These are phyloP conservation scores for Trichoderma asperelloides DNA, from an alignment of 495 filamentous ascomycete genomes.

Conservation along the genomic window DNA sequence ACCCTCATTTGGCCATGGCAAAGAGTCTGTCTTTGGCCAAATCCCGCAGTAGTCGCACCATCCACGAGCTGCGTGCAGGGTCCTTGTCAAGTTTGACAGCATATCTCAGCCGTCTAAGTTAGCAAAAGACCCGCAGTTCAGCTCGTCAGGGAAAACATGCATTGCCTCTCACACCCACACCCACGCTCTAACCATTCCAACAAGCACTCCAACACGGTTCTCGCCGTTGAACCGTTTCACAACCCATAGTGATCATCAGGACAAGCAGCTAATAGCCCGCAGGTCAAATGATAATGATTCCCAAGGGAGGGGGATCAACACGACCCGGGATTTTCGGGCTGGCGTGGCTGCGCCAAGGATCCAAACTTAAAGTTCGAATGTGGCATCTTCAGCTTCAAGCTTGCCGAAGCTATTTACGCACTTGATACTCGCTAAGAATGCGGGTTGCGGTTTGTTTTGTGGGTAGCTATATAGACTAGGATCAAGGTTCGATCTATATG, in stretches of 20 bases:
- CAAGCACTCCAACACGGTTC: background rate
- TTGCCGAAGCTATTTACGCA: background rate
- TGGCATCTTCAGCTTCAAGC: background rate
- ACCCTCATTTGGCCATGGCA: background rate
- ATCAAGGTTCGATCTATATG: background rate
- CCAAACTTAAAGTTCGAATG: background rate
- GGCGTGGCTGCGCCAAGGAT: background rate
- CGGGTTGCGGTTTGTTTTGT: background rate
- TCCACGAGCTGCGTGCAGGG: background rate
- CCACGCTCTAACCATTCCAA: background rate
- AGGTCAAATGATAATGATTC: background rate
- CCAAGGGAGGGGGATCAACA: background rate
- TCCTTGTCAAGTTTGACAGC: background rate
- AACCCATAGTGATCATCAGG: background rate
- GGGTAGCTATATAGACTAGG: background rate
- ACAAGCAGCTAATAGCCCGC: background rate
- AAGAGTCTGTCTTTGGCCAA: background rate
- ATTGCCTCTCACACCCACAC: background rate
- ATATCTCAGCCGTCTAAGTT: background rate
- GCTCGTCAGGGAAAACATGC: background rate
- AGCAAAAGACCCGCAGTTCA: background rate
- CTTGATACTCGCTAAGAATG: background rate
- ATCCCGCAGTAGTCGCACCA: background rate
- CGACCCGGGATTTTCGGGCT: background rate
- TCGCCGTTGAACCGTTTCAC: background rate